Percentiles rank a stretch among this genome's conserved stretches.
Conservation (phyloP, 2,329 filamentous ascomycete genomes). For the Parastagonospora avenae region DNA sequence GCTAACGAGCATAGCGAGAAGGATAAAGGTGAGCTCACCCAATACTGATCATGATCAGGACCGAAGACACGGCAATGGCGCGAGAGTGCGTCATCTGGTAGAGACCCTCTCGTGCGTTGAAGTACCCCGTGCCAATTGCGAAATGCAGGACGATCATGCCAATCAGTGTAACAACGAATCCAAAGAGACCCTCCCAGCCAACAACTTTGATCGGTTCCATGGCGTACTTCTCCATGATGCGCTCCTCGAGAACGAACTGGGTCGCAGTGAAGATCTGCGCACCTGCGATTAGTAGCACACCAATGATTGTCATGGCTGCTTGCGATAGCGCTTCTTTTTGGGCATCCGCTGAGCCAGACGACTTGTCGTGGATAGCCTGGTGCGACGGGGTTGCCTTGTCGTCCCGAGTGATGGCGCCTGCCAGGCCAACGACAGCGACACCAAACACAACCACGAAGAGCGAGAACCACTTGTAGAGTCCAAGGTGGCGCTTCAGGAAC, state of each 20-base stretch:
- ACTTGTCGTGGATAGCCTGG: conserved; percentile 25
- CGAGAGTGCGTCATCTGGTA: conserved; percentile 76
- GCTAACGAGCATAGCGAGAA: conserved; percentile 1
- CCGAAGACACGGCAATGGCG: conserved; percentile 73
- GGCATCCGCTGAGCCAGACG: conserved; percentile 32
- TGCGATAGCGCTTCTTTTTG: conserved; percentile 53
- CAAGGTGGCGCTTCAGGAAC: conserved; percentile 80
- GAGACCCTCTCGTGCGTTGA: conserved; percentile 87
- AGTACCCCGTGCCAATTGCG: conserved; percentile 80
- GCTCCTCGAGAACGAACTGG: conserved; percentile 96
- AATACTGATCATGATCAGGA: conserved; percentile 97
- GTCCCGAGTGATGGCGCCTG: conserved; percentile 80
- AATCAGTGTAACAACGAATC: conserved; percentile 77
- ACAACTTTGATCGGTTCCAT: conserved; percentile 88
- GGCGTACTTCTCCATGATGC: conserved; percentile 79
- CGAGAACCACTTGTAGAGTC: conserved; percentile 90
- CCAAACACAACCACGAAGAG: conserved; percentile 85
- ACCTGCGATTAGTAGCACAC: conserved; percentile 86
- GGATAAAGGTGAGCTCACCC: conserved; percentile 64
- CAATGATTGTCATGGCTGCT: conserved; percentile 74
- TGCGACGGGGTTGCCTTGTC: conserved; percentile 55
- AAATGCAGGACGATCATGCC: conserved; percentile 83
- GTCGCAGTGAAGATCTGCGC: conserved; percentile 97
- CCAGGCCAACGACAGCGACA: conserved; percentile 87
- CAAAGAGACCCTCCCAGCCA: conserved; percentile 95